Evolutionary conservation across 495 filamentous ascomycete genomes (phyloP), one percentile per base, ranked within the genome.

Genomic region (Aspergillus hancockii): DNA sequence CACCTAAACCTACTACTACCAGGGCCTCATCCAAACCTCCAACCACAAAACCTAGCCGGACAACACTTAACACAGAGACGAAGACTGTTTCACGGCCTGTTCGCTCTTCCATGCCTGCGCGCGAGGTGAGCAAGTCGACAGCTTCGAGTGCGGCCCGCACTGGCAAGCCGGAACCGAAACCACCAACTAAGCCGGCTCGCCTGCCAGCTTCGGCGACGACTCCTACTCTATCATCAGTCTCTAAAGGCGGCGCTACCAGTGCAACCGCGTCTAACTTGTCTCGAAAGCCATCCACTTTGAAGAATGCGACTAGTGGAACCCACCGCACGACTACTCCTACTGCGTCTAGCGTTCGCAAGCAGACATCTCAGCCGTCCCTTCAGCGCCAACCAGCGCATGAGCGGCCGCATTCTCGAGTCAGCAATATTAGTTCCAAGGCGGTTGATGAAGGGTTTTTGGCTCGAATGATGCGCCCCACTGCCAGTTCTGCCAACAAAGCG

Each of bases 381-480:
- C 67, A 70, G 46, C 54, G 63, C 30, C 70, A 73, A 28, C 61
- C 69, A 25, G 63, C 13, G 62, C 51, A 47, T 28, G 77, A 80
- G 21, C 75, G 76, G n/a, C 72, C 77, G 2, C 72, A 67, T 53
- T 75, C 78, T 18, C 74, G 77, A 22, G 58, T 67, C 22, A 81
- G 78, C 62, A 77, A 71, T 34, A 66, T 49, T 5, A 75, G 68
- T 53, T 47, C 75, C 31, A 77, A 73, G 55, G 71, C 84, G 1
- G 79, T 87, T 3, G 87, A 90, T 64, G 88, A 92, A 54, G 74
- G 87, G 4, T 97, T 97, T 74, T 79, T 97, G 16, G 90, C 90
- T 8, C 80, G 92, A 57, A 96, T 97, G 92, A 96, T 91, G 91
- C 85, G 91, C 12, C 92, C 92, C 4, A 97, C 92, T 9, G 84